Evolutionary conservation across 2,329 filamentous ascomycete species (phyloP), one percentile per base, ranked within the genome.

Genomic region (Ceratocystis eucalypticola): DNA sequence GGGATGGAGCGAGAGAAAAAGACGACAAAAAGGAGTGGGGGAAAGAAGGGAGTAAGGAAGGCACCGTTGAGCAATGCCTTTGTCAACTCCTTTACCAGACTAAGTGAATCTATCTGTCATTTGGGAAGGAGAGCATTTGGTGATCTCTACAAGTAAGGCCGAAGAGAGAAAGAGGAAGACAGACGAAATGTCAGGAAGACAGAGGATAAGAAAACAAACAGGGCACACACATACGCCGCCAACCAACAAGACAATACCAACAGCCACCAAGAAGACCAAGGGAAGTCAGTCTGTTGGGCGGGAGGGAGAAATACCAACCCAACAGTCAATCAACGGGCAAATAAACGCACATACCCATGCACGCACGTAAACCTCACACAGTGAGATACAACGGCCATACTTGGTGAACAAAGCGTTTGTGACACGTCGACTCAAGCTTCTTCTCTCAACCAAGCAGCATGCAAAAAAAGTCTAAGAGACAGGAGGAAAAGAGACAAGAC

Each of bases 371-470:
- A 41, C 37, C 12, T 41, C 37, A 41, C 37, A 15, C 8, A 15
- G 10, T 41, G 12, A 41, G 37, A 41, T 5, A 41, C 37, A 25
- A 59, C 28, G 55, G 55, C 17, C 17, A 30, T 37, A 59, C 55
- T 20, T 37, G 28, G 22, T 59, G 55, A 59, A 30, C 55, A 28
- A 59, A 59, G 55, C 30, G 28, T 59, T 41, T 59, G 55, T 59
- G 55, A 59, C 55, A 59, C 28, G 30, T 59, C 55, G 33, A 59
- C 22, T 59, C 30, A n/a, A 37, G n/a, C 48, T 53, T 25, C 37
- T 41, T 41, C 12, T 41, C 37, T 41, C 37, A 41, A 41, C 37
- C 37, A 41, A 41, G 37, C 37, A 41, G 10, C 37, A 41, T 41
- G 37, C 37, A 41, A 41, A 41, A 41, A 41, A 41, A 12, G 37